Conservation (phyloP, 306 rosid species). For the Sicyos baderoa region DNA sequence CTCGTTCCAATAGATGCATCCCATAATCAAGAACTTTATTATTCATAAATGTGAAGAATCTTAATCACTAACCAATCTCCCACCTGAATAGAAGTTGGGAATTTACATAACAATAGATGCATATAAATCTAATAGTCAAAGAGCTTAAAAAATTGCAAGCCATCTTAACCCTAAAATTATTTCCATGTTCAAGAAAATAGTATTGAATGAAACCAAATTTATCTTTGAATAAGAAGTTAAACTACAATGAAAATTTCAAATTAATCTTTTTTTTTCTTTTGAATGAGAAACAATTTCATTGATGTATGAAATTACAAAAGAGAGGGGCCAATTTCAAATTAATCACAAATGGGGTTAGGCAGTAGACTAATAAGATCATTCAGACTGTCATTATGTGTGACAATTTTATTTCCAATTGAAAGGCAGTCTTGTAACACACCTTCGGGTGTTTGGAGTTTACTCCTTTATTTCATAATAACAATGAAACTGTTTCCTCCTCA, state of each 20-base stretch:
- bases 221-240: not conserved
- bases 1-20: not conserved
- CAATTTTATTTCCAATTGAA: too few species aligned
- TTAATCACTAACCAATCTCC: not conserved
- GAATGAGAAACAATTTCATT: too few species aligned
- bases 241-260: not conserved
- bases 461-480: too few species aligned
- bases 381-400: not conserved
- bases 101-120: not conserved
- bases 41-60: not conserved
- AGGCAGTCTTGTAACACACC: too few species aligned
- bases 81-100: not conserved
- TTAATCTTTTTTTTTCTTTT: not conserved
- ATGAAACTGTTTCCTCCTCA: too few species aligned
- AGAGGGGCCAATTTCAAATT: too few species aligned
- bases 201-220: not conserved
- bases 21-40: not conserved
- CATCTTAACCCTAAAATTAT: not conserved
- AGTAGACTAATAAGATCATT: conserved; percentile 1
- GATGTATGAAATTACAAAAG: too few species aligned
- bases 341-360: not conserved
- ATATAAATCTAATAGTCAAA: not conserved
- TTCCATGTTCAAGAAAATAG: not conserved
- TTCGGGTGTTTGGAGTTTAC: too few species aligned
- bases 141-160: not conserved